A percentile compares a stretch with the other conserved stretches of the same genome.
Evolutionary conservation across 352 stramenopile genomes (phyloP).

Genomic region (Pythium sp.): DNA sequence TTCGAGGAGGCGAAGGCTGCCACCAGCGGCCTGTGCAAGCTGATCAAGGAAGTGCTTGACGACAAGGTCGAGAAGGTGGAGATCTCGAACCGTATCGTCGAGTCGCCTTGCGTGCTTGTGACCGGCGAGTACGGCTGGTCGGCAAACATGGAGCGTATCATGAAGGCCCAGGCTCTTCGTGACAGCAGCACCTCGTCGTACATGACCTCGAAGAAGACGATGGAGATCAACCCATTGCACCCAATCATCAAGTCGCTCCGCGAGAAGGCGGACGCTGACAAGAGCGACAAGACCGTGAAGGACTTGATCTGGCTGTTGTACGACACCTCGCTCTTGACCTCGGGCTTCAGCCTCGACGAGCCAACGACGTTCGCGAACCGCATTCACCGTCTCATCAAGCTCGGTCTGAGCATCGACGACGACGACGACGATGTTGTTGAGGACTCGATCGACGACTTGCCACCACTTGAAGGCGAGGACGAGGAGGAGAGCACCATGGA

Average conservation of each 20-base stretch:
- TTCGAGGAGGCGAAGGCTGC: conserved; percentile 99
- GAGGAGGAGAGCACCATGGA: conserved; percentile 98
- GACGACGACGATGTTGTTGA: conserved; percentile 95
- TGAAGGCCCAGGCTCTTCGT: conserved; percentile 99
- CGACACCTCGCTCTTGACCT: conserved; percentile 98
- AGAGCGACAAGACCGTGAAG: conserved; percentile 99
- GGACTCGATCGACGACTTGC: conserved; percentile 96
- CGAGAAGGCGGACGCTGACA: conserved; percentile 98
- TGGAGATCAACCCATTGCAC: conserved; percentile 99
- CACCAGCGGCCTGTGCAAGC: conserved; percentile 97
- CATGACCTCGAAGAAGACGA: conserved; percentile 99
- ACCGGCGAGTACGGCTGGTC: conserved; percentile 99
- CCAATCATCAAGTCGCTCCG: conserved; percentile 98
- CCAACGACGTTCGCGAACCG: conserved; percentile 98
- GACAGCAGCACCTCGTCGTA: conserved; percentile 96
- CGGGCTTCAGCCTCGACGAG: conserved; percentile 98
- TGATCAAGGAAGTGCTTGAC: conserved; percentile 99
- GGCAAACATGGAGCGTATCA: conserved; percentile 99
- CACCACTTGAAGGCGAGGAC: conserved; percentile 94
- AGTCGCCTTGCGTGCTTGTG: conserved; percentile 98
- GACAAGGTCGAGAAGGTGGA: conserved; percentile 99
- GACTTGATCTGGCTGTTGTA: conserved; percentile 99
- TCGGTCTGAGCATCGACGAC: conserved; percentile 98
- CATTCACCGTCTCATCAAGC: conserved; percentile 99
- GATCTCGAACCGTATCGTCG: conserved; percentile 98